Conservation (phyloP, 2,329 filamentous ascomycete genomes). For the Cercospora brassicicola region DNA sequence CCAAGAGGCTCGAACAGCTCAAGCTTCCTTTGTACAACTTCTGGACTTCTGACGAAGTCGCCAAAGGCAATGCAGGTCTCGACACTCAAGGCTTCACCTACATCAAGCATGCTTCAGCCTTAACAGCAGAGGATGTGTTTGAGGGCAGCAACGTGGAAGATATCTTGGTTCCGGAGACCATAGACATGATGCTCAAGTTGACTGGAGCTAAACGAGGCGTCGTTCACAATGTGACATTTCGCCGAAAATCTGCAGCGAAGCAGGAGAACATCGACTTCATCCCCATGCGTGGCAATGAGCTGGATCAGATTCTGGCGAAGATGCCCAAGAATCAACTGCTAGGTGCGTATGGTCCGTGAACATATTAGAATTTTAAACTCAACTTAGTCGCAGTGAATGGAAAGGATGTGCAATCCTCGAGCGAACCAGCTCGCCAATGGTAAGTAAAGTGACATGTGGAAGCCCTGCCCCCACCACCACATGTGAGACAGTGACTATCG, state of each 20-base stretch:
- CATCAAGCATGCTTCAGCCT: constrained; percentile 13
- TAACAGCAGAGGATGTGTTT: constrained; percentile 17
- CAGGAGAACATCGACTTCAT: constrained; percentile 19
- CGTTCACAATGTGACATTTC: constrained; percentile 18
- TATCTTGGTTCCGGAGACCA: constrained; percentile 16
- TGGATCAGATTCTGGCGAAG: constrained; percentile 16
- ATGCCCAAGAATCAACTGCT: constrained; percentile 18
- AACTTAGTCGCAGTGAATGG: constrained; percentile 16
- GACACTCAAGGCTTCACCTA: constrained; percentile 25
- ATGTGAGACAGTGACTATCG: no score
- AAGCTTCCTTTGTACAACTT: constrained; percentile 21
- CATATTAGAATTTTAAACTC: not conserved
- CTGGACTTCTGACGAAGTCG: constrained; percentile 16
- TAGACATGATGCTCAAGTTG: constrained; percentile 20
- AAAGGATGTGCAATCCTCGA: constrained; percentile 3
- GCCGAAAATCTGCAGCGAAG: constrained; percentile 13
- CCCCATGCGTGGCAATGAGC: constrained; percentile 2
- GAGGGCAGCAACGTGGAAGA: constrained; percentile 21
- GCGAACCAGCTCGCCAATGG: constrained; percentile 23
- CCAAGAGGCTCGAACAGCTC: constrained; percentile 16
- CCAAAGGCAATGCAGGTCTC: constrained; percentile 18
- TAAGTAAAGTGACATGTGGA: no score
- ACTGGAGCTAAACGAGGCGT: constrained; percentile 23
- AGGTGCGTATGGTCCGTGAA: constrained; percentile 5
- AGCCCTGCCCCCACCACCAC: no score